Evolutionary conservation across 257 asterid species (phyloP), one percentile per base, ranked within the genome.

Genomic region (Solanum corneliomulleri): DNA sequence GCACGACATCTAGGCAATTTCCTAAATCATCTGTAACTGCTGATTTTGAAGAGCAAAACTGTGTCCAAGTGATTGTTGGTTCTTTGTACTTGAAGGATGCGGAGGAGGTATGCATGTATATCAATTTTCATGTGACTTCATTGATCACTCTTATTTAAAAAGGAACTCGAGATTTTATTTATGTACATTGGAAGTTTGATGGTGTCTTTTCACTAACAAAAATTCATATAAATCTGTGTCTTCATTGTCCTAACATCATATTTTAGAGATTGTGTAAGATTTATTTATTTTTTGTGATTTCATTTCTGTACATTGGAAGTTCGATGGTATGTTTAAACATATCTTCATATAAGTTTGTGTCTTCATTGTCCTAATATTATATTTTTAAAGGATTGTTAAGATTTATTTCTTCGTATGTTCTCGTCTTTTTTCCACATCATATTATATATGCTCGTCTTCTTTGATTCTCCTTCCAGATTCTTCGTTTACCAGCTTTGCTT

Each of bases 31-130:
- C 89, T 60, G 45, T 91, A 45, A 83, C 82, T 23, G 89, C 90
- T 83, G 88, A 89, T 29, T 91, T 91, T 88, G 91, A 91, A 85
- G 99, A 91, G 58, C 91, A 86, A 56, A 91, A 89, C 77, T 83
- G 83, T 84, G 90, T 97, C 84, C 93, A 89, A 88, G 98, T 97
- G 33, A 89, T 93, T 82, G 98, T 94, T 90, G 99, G 94, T 89
- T 97, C 99, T 87, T 94, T 97, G 72, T 94, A 89, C 95, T 90
- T 97, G 56, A 94, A 95, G 93, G 99, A 95, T 88, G 98, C 98
- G n/a, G 90, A 93, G 89, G 98, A 95, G 98, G 99, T 97, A 91
- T 86, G 92, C 84, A 68, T 42, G 44, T 62, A 70, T 82, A 27
- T 84, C 42, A 72, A 49, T 39, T 80, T 49, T 80, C 68, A 47